Evolutionary conservation across 805 yeast species (phyloP), one percentile per base, ranked within the genome.

Genomic region (Spathaspora hagerdaliae): DNA sequence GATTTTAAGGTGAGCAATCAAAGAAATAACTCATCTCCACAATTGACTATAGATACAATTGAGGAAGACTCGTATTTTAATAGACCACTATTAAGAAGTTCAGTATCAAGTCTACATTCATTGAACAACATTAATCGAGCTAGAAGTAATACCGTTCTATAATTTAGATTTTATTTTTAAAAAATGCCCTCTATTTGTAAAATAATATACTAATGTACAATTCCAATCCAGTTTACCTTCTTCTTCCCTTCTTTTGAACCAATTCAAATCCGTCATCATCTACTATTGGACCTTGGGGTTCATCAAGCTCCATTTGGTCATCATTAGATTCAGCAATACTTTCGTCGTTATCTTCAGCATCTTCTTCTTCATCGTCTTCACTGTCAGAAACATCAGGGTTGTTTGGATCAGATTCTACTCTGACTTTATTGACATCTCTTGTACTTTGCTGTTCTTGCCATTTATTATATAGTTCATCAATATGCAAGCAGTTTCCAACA

Each of bases 181-280:
- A n/a, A n/a, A n/a, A n/a, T n/a, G n/a, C 4, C 5, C 5, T 19
- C 24, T 19, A 19, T 19, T 19, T 19, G n/a, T n/a, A 19, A 19
- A 19, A 19, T 3, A 5, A 19, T 19, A 3, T 19, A 19, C 5
- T 19, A 19, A 19, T 19, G 24, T 19, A 19, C 24, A 5, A 19
- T 19, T 19, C 24, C 24, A 19, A 19, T 19, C 24, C 24, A 19
- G 24, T 19, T 11, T 29, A 29, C 6, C 46, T 46, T 62, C 77
- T 75, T 62, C 76, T 74, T 7, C 56, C 82, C 58, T 80, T 82
- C 58, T 79, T 83, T 56, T 83, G 89, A 3, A 92, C 97, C 49
- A 89, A 65, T 55, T 90, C 94, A 59, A 92, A 92, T 1, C 98
- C 99, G 60, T 92, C 98, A 31, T 92, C 98, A 60, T 92, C 98